Percentiles rank a stretch among this genome's conserved stretches.
Evolutionary conservation across 306 rosid species (phyloP).

Genomic region (Psophocarpus tetragonolobus): DNA sequence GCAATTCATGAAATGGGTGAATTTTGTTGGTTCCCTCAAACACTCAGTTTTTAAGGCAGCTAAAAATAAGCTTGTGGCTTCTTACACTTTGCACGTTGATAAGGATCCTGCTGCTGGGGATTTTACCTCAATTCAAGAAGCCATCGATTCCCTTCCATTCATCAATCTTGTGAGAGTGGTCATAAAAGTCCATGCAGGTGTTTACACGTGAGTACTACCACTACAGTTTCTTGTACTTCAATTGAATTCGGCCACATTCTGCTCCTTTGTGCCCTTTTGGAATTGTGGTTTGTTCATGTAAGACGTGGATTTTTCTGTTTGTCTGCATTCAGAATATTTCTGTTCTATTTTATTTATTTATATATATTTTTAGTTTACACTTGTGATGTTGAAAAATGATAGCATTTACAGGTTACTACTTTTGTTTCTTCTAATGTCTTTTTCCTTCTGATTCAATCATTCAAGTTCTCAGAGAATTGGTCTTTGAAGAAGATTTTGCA

Average conservation of each 20-base stretch:
- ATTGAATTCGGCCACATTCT: not conserved
- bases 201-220: constrained; percentile 73
- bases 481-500: constrained; percentile 14
- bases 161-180: constrained; percentile 85
- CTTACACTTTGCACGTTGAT: constrained; percentile 71
- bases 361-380: not conserved
- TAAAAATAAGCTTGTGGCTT: constrained; percentile 79
- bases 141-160: constrained; percentile 84
- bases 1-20: constrained; percentile 89
- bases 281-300: not conserved
- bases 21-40: constrained; percentile 72
- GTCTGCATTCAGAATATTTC: constrained; percentile 23
- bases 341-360: not conserved
- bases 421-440: constrained; percentile 36
- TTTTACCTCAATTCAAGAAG: constrained; percentile 79
- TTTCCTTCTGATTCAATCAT: constrained; percentile 26
- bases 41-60: constrained; percentile 77
- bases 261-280: not conserved
- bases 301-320: constrained; percentile 22
- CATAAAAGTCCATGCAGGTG: constrained; percentile 92
- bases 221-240: not conserved
- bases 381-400: not conserved
- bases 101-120: constrained; percentile 60
- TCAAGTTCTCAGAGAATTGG: constrained; percentile 24
- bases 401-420: not conserved